Conservation (phyloP, 2,329 filamentous ascomycete species). For the Ophiostoma triangulosporum region DNA sequence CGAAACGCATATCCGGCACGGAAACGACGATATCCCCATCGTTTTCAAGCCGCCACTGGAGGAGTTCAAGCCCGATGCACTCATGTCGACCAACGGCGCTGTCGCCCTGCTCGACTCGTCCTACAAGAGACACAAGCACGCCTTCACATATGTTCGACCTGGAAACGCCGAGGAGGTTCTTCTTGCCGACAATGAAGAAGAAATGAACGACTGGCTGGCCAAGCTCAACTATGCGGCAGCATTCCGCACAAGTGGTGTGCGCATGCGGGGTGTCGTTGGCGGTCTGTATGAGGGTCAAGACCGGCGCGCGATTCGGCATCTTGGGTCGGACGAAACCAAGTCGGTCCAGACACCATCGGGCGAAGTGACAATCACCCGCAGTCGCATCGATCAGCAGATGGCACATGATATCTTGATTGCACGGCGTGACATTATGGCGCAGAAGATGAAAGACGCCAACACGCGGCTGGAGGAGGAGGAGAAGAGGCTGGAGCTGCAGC, state of each 20-base stretch:
- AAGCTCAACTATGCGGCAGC: constrained; percentile 94
- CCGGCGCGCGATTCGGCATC: constrained; percentile 55
- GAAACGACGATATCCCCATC: constrained; percentile 60
- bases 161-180: constrained; percentile 82
- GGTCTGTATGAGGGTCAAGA: constrained; percentile 75
- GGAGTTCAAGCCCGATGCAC: constrained; percentile 83
- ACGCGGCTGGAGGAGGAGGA: constrained; percentile 60
- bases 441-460: constrained; percentile 73
- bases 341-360: constrained; percentile 57
- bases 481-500: constrained; percentile 66
- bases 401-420: constrained; percentile 76
- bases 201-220: constrained; percentile 93
- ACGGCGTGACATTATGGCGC: constrained; percentile 66
- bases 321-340: constrained; percentile 46
- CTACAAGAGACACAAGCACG: constrained; percentile 93
- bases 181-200: constrained; percentile 75
- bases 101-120: constrained; percentile 75
- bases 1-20: constrained; percentile 66
- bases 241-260: constrained; percentile 80
- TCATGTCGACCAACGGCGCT: constrained; percentile 87
- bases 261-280: constrained; percentile 77
- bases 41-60: constrained; percentile 83
- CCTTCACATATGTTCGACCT: constrained; percentile 80
- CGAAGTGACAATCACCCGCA: constrained; percentile 58
- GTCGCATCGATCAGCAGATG: constrained; percentile 67